Base-by-base conservation (phyloP, 2,329 filamentous ascomycete genomes). In the Trichoderma lentiforme region DNA sequence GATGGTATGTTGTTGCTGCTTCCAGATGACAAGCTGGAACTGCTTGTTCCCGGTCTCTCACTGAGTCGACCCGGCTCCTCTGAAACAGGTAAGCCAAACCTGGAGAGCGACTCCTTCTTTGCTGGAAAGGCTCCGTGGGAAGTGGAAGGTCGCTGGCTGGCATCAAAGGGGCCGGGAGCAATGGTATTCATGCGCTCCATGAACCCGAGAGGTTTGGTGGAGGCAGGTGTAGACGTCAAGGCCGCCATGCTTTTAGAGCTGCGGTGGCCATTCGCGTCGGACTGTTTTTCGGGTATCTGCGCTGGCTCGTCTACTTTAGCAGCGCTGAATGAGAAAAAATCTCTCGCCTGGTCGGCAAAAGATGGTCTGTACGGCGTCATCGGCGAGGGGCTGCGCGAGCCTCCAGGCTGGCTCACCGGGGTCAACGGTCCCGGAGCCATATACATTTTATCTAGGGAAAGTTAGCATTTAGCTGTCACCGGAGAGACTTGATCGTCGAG, bases 101-200 rank as follows among this genome's bases (percentile, higher is more conserved):
- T 77, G 8, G 77, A 74, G 15, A 75, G 69, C 4, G 80, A 81
- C 9, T 78, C 75, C 60, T 76, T 79, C n/a, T 76, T 76, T 4
- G 76, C 75, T 4, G 80, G 76, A 36, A 82, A 81, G 1, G 80
- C 77, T 56, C 83, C 82, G 15, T 78, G 76, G n/a, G 75, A 75
- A 30, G 74, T 71, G 4, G 81, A 78, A 34, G 80, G 77, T 51
- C 80, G 82, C 74, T 82, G 81, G 74, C 77, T 81, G 36, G 85
- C 79, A 74, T 90, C 88, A 76, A 93, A 92, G 0, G 91, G 91
- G 0, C 90, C 91, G 1, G 91, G 89, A 1, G 88, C 85, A 76
- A 93, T 91, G 9, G 83, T 86, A 75, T 92, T 87, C 85, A 93
- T 88, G 66, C 89, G 87, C 73, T 88, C 86, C 75, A 92, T 77